Evolutionary conservation across 345 rosid genomes (phyloP).

Genomic region (Brassica juncea): DNA sequence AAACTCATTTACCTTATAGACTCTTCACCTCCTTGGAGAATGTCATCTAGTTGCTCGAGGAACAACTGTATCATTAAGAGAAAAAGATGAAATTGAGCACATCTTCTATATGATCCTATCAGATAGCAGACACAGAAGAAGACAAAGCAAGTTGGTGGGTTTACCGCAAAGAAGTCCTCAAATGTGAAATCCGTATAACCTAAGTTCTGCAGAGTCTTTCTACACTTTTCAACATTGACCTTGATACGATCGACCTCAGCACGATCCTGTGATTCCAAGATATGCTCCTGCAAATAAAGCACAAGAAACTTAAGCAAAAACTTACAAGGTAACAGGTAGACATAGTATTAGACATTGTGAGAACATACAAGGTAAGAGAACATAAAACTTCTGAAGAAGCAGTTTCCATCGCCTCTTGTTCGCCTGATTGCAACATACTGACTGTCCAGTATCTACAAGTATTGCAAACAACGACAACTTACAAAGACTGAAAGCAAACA

Average conservation of each 20-base stretch:
- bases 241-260: conserved; percentile 86
- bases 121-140: not conserved
- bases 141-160: not conserved
- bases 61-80: conserved; percentile 63
- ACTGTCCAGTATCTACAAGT: conserved; percentile 62
- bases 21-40: conserved; percentile 77
- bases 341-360: not conserved
- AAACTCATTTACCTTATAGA: conserved; percentile 60
- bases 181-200: conserved; percentile 92
- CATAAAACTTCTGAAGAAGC: conserved; percentile 97
- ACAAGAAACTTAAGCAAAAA: conserved; percentile 24
- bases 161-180: conserved; percentile 97
- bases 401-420: conserved; percentile 97
- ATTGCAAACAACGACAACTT: conserved; percentile 4
- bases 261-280: conserved; percentile 76
- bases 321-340: conserved; percentile 63
- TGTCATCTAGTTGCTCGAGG: conserved; percentile 84
- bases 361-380: conserved; percentile 86
- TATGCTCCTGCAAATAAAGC: conserved; percentile 65
- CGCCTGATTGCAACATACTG: conserved; percentile 80
- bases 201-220: conserved; percentile 86
- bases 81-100: not conserved
- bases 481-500: not conserved
- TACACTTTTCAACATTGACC: conserved; percentile 80
- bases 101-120: not conserved